These are phyloP conservation scores for Chytridiales sp. DNA, from an alignment of 371 early-diverging fungal species.

Conservation along the genomic window DNA sequence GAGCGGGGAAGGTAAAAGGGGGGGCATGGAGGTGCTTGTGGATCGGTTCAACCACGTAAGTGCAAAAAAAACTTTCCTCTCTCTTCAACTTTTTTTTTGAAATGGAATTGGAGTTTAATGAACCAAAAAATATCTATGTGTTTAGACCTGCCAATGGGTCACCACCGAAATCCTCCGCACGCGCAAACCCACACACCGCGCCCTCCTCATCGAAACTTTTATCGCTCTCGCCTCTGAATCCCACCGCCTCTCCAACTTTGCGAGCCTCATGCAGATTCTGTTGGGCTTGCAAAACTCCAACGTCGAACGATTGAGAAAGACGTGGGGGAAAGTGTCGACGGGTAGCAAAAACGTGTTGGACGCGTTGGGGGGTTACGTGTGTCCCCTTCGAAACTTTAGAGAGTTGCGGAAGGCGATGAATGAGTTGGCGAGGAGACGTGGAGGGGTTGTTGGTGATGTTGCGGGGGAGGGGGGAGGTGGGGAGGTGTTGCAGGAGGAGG, in stretches of 20 bases:
- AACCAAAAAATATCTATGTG: background rate
- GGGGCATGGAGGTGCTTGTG: background rate
- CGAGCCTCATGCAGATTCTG: constrained; percentile 1
- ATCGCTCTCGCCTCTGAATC: background rate
- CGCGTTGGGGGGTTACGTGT: background rate
- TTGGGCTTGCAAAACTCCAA: background rate
- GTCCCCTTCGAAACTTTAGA: background rate
- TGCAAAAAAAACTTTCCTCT: background rate
- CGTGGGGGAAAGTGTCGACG: background rate
- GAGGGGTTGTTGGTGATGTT: constrained; percentile 1
- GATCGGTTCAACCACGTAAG: constrained; percentile 1
- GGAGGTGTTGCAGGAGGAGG: background rate
- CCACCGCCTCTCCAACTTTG: background rate
- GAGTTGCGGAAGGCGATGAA: background rate
- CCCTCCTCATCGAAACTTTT: background rate
- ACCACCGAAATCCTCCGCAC: constrained; percentile 4
- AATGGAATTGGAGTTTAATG: background rate
- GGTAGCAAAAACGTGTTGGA: background rate
- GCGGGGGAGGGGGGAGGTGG: background rate
- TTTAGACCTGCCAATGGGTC: constrained; percentile 6
- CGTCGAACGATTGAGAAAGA: background rate
- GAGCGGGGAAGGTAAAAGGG: background rate
- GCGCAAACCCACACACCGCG: background rate
- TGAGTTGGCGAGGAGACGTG: background rate
- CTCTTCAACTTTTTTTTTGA: background rate